A percentile compares a stretch with the other conserved stretches of the same genome.
These are phyloP conservation scores for Trichoderma sp. DNA, from an alignment of 2,329 filamentous ascomycete genomes.

Conservation along the genomic window DNA sequence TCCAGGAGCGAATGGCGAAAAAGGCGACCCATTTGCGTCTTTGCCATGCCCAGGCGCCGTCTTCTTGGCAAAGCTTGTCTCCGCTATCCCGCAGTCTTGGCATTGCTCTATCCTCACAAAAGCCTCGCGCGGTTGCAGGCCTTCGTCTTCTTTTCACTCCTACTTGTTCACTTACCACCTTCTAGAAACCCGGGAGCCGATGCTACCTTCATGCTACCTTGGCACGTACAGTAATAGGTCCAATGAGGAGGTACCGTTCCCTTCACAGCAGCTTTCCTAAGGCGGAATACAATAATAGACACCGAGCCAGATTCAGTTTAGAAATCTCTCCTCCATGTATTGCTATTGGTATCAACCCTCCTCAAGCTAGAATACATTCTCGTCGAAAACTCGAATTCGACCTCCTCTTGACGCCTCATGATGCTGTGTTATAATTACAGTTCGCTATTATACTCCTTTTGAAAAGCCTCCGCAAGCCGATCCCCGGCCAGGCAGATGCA, in stretches of 20 bases:
- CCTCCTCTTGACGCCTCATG: slow-evolving; percentile 9
- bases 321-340: neutral
- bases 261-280: neutral
- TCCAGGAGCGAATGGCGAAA: neutral
- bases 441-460: slow-evolving; percentile 7
- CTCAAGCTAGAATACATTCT: slow-evolving; percentile 11
- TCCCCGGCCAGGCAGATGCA: neutral
- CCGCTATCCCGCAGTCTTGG: slow-evolving; percentile 26
- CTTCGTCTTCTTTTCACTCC: neutral
- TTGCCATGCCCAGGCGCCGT: neutral
- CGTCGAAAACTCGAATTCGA: neutral
- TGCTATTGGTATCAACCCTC: neutral
- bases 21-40: neutral
- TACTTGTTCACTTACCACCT: neutral
- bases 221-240: neutral
- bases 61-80: slow-evolving; percentile 37
- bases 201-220: neutral
- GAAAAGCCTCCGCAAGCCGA: neutral
- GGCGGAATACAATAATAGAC: neutral
- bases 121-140: neutral
- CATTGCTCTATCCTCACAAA: neutral
- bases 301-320: neutral
- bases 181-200: neutral
- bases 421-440: slow-evolving; percentile 17
- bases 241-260: neutral